These are phyloP conservation scores for Penicillium desertorum DNA, from an alignment of 495 filamentous ascomycete species.

Conservation along the genomic window DNA sequence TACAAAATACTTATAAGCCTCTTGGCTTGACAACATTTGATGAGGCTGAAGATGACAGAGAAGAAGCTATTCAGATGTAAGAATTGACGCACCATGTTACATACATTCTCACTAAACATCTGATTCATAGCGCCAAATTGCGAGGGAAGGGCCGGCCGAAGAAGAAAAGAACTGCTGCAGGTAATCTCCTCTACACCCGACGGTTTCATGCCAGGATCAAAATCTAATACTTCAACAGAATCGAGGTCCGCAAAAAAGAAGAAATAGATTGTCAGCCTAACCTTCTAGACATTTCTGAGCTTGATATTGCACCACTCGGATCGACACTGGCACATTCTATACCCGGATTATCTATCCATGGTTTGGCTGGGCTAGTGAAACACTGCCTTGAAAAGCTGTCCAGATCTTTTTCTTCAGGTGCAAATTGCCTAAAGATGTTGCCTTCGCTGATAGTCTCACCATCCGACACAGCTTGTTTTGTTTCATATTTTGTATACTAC, in stretches of 20 bases:
- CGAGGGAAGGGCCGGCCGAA: conserved; percentile 89
- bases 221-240: conserved; percentile 28
- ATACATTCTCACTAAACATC: not conserved
- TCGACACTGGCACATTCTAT: not conserved
- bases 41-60: conserved; percentile 73
- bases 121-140: conserved; percentile 56
- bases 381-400: not conserved
- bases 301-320: not conserved
- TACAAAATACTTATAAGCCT: conserved; percentile 53
- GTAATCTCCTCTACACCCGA: conserved; percentile 43
- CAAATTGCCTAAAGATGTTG: not conserved
- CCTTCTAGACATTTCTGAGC: not conserved
- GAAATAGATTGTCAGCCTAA: conserved; percentile 30
- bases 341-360: not conserved
- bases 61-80: conserved; percentile 71
- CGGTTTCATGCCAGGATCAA: not conserved
- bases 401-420: not conserved
- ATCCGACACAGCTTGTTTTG: not conserved
- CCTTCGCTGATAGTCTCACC: not conserved
- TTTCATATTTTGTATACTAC: not conserved
- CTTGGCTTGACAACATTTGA: conserved; percentile 64
- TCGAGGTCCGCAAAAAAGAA: conserved; percentile 47
- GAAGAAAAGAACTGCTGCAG: conserved; percentile 74
- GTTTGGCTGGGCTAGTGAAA: not conserved
- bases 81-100: conserved; percentile 7